Conservation (phyloP, 257 asterid species). For the Handroanthus guayacan region DNA sequence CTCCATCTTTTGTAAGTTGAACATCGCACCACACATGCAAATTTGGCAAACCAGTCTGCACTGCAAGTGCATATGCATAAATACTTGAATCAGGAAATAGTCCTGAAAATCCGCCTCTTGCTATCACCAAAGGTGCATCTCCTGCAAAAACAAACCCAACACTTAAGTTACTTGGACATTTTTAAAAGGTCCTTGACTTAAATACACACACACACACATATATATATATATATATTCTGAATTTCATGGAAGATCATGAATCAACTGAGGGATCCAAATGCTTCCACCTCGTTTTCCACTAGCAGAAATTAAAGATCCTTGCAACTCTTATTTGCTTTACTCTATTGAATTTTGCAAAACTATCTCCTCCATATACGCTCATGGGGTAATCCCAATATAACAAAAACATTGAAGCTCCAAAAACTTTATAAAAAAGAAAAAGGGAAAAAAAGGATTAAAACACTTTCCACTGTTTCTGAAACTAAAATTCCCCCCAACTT, state of each 20-base stretch:
- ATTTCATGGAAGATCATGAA: conserved; percentile 15
- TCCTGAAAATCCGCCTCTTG: conserved; percentile 88
- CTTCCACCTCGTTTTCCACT: no score
- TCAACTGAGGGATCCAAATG: neutral
- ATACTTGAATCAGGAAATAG: conserved; percentile 74
- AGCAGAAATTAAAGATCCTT: neutral
- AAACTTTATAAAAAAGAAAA: neutral
- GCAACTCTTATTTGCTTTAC: neutral
- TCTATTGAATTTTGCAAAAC: neutral
- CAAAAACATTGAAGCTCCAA: conserved; percentile 7
- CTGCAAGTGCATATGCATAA: conserved; percentile 53
- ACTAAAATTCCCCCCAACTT: neutral
- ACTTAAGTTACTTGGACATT: conserved; percentile 2
- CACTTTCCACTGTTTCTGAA: neutral
- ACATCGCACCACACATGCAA: conserved; percentile 73
- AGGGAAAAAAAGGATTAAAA: neutral
- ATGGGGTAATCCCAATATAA: neutral
- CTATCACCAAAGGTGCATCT: conserved; percentile 69
- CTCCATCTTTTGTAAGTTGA: conserved; percentile 84
- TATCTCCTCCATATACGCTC: neutral
- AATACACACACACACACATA: neutral
- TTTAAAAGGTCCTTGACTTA: neutral
- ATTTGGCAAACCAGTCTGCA: conserved; percentile 42
- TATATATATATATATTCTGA: neutral
- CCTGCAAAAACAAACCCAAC: conserved; percentile 52